A percentile compares a stretch with the other conserved stretches of the same genome.
Conservation (phyloP, 108 stramenopile genomes). For the Cyclotella atomus region DNA sequence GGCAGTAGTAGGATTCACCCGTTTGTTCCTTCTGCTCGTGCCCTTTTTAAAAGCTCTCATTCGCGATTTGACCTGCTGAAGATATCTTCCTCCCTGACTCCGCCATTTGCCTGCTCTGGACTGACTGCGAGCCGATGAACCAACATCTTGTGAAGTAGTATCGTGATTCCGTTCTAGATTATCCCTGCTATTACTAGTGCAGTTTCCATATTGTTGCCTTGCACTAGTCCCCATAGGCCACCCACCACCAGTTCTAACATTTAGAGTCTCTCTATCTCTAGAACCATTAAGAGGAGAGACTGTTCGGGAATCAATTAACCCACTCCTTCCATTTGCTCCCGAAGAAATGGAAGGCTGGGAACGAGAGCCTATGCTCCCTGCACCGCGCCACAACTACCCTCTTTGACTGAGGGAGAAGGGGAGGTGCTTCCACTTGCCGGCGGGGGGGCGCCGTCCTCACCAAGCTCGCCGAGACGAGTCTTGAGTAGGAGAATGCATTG, state of each 20-base stretch:
- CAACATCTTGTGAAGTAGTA: neutral
- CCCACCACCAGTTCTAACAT: slow-evolving; percentile 1
- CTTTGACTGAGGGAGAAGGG: slow-evolving; percentile 4
- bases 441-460: neutral
- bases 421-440: slow-evolving; percentile 1
- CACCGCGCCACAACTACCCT: neutral
- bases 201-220: neutral
- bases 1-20: neutral
- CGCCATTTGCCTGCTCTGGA: neutral
- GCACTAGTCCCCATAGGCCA: neutral
- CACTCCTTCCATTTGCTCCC: neutral
- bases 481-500: neutral
- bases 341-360: slow-evolving; percentile 3
- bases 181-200: neutral
- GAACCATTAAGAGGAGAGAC: neutral
- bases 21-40: neutral
- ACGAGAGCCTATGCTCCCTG: neutral
- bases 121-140: neutral
- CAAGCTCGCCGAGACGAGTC: neutral
- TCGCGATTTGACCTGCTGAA: neutral
- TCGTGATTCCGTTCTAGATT: neutral
- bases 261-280: neutral
- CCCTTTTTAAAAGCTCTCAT: neutral
- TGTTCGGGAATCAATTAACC: neutral
- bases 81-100: neutral